Evolutionary conservation across 371 early-diverging fungal genomes (phyloP), one percentile per base, ranked within the genome.

Genomic region (Zancudomyces culisetae): DNA sequence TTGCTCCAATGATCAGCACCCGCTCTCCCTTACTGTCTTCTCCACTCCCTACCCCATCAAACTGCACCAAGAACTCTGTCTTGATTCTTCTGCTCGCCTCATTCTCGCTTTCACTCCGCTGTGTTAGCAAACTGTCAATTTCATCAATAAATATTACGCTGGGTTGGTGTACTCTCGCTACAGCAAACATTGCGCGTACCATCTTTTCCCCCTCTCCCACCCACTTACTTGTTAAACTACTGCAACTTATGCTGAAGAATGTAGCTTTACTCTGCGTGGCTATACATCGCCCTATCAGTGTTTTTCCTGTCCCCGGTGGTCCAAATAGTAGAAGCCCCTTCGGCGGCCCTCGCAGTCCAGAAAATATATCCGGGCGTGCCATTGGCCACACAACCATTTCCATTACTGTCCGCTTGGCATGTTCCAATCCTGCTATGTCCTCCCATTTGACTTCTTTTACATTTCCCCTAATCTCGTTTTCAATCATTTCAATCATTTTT

Each of bases 141-240:
- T 79, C 80, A 57, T 79, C 90, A 45, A 89, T 74, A 60, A 96
- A 95, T 8, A 93, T 84, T 0, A 94, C 90, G 1, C 81, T 73
- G 15, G 95, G 94, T 62, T 87, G 85, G 54, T 80, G 73, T 43
- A 78, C 77, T 24, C 91, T 60, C 1, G 96, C 95, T 0, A 92
- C 81, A 0, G 87, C 84, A 72, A 96, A 96, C 41, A 96, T 61
- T 18, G 90, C 87, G 0, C 92, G 76, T 1, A 78, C 92, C 87
- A 94, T 84, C 65, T 92, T 92, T 54, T 95, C 97, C 30, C 91
- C 90, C 58, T 96, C 95, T 24, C 96, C 96, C 15, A 91, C 79
- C 90, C 91, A 96, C 61, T 94, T 94, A 13, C 86, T 85, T 1
- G 92, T 92, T 30, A 96, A 70, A 6, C 90, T 84, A 10, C 88